These are phyloP conservation scores for Tylopilus cervinicoccineus DNA, from an alignment of 768 basidiomycete genomes.

Conservation along the genomic window DNA sequence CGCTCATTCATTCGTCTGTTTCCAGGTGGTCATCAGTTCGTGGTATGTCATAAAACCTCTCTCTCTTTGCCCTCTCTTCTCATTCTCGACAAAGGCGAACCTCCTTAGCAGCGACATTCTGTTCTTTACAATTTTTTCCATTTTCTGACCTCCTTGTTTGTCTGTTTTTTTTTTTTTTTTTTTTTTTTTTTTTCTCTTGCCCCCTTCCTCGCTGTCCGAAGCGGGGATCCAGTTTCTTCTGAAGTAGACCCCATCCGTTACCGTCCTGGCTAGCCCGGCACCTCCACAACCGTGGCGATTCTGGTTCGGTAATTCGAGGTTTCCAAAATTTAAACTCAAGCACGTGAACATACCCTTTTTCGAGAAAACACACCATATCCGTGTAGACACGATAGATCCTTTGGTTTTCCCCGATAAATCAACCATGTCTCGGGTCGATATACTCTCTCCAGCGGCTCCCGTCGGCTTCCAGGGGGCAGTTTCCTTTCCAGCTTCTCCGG, in stretches of 20 bases:
- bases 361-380: slow-evolving; percentile 23
- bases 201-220: slow-evolving; percentile 60
- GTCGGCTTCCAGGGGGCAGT: slow-evolving; percentile 27
- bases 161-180: neutral
- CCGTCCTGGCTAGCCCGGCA: slow-evolving; percentile 62
- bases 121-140: slow-evolving; percentile 3
- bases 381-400: slow-evolving; percentile 23
- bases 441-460: slow-evolving; percentile 35
- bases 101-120: slow-evolving; percentile 55
- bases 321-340: slow-evolving; percentile 26
- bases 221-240: slow-evolving; percentile 68
- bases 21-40: slow-evolving; percentile 75
- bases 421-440: slow-evolving; percentile 57
- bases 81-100: slow-evolving; percentile 55
- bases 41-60: slow-evolving; percentile 43
- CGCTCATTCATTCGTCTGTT: slow-evolving; percentile 13
- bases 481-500: slow-evolving; percentile 27
- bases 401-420: slow-evolving; percentile 23
- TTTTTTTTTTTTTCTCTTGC: slow-evolving; percentile 33
- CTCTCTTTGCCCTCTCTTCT: slow-evolving; percentile 10
- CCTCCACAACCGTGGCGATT: slow-evolving; percentile 69
- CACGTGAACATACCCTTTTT: slow-evolving; percentile 22
- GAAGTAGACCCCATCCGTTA: slow-evolving; percentile 42
- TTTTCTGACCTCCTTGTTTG: slow-evolving; percentile 9
- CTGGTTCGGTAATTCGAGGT: slow-evolving; percentile 64